Base-by-base conservation (phyloP, 805 yeast species). In the Debaryomyces hansenii region DNA sequence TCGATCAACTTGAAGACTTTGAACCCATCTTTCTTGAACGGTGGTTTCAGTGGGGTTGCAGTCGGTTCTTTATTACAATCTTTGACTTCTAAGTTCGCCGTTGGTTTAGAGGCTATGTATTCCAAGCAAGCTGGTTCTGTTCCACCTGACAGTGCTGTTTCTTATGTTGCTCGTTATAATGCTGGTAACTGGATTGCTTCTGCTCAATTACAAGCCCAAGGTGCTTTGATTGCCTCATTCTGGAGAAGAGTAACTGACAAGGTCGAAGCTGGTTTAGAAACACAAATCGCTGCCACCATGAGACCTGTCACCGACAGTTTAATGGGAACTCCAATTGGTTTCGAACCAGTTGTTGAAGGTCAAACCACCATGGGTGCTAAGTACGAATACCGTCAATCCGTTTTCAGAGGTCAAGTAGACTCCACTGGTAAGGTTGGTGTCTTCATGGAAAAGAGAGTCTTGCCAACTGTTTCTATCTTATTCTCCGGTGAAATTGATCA, bases 401-500 rank as follows among this genome's bases (percentile, higher is more conserved):
- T 90, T 45, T 90, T 90, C 82, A 84, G 99, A 73, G 97, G 97
- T 63, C 96, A 91, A 70, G 64, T 94, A 51, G 97, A 90, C 73
- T 83, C 95, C 42, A 76, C 79, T 50, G 99, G 99, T 72, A 90
- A 88, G 74, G 95, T 92, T 44, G 79, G 88, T 46, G 88, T 90
- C 59, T 83, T 90, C 77, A 77, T 94, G 67, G 99, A 94, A 76
- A 90, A 90, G 77, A 85, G 96, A 68, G 83, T 94, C 45, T 78
- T 91, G 61, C 98, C 98, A 63, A 89, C 96, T 41, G 83, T 91
- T 50, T 85, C 96, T 27, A 78, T 94, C 46, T 74, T 90, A 62
- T 90, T 94, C 77, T 80, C 87, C 54, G 96, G 96, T 62, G 96
- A 91, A 72, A 82, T 92, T 52, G 97, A 92, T 72, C 98, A 92